A percentile compares a stretch with the other conserved stretches of the same genome.
Evolutionary conservation across 805 yeast species (phyloP).

Genomic region (Dipodascopsis tothii): DNA sequence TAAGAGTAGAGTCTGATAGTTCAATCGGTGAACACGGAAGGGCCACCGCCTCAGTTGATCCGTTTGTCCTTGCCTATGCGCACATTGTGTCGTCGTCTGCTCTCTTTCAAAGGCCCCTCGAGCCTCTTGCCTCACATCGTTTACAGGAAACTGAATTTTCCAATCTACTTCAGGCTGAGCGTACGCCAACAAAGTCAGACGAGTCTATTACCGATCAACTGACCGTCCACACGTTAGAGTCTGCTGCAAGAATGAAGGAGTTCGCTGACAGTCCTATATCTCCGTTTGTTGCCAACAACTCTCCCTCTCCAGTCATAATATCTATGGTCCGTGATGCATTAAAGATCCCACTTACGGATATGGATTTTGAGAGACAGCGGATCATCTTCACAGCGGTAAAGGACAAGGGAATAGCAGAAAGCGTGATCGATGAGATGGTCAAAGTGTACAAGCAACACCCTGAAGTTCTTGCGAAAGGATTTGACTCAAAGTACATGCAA

Average conservation of each 20-base stretch:
- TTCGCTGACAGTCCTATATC: not conserved
- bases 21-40: too few relatives aligned
- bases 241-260: not conserved
- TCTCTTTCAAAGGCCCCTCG: not conserved
- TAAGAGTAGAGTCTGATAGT: too few relatives aligned
- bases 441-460: slow-evolving; percentile 2
- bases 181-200: too few relatives aligned
- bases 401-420: slow-evolving; percentile 1
- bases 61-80: not conserved
- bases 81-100: not conserved
- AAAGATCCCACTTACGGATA: slow-evolving; percentile 1
- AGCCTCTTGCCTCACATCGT: too few relatives aligned
- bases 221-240: too few relatives aligned
- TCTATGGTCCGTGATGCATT: slow-evolving; percentile 5
- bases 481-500: slow-evolving; percentile 2
- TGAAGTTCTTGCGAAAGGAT: slow-evolving; percentile 1
- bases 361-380: slow-evolving; percentile 1
- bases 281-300: slow-evolving; percentile 2
- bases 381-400: not conserved
- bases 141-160: too few relatives aligned
- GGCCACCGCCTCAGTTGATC: too few relatives aligned
- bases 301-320: not conserved
- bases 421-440: slow-evolving; percentile 2
- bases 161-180: too few relatives aligned
- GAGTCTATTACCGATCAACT: too few relatives aligned